Conservation (phyloP, 176 grass and related monocot species). For the Aegilops sharonensis region DNA sequence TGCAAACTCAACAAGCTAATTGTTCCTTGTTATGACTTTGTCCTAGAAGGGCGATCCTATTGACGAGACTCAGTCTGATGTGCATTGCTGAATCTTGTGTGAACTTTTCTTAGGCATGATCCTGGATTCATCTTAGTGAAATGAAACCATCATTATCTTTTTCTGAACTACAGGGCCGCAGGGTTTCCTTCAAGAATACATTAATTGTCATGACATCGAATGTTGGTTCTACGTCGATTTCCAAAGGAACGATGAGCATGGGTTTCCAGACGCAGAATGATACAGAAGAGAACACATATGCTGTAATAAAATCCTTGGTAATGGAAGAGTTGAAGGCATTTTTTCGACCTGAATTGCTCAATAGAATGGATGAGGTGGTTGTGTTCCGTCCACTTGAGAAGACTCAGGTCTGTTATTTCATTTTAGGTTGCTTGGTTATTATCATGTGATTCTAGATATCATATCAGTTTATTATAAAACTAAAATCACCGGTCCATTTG, state of each 20-base stretch:
- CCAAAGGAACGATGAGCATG: slow-evolving; percentile 57
- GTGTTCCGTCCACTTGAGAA: slow-evolving; percentile 90
- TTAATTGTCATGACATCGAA: slow-evolving; percentile 98
- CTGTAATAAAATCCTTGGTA: slow-evolving; percentile 77
- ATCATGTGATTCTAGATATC: not conserved
- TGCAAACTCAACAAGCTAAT: not conserved
- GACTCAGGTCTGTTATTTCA: slow-evolving; percentile 55
- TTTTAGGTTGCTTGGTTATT: slow-evolving; percentile 1
- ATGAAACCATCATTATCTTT: not conserved
- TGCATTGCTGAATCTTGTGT: slow-evolving; percentile 14
- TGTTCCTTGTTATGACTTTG: not conserved
- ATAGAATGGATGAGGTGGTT: slow-evolving; percentile 96
- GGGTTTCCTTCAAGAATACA: slow-evolving; percentile 95
- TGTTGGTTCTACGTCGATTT: slow-evolving; percentile 85
- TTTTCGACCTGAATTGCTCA: slow-evolving; percentile 92
- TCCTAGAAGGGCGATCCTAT: not conserved
- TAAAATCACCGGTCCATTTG: not conserved
- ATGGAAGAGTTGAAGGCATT: slow-evolving; percentile 80
- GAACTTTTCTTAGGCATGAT: slow-evolving; percentile 23
- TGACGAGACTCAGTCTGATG: not conserved
- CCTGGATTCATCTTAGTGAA: not conserved
- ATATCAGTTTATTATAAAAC: not conserved
- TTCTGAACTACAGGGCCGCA: slow-evolving; percentile 63
- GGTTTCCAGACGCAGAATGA: slow-evolving; percentile 67
- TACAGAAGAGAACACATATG: slow-evolving; percentile 58